Conservation (phyloP, 2,329 filamentous ascomycete species). For the Teratosphaeriaceae sp. region DNA sequence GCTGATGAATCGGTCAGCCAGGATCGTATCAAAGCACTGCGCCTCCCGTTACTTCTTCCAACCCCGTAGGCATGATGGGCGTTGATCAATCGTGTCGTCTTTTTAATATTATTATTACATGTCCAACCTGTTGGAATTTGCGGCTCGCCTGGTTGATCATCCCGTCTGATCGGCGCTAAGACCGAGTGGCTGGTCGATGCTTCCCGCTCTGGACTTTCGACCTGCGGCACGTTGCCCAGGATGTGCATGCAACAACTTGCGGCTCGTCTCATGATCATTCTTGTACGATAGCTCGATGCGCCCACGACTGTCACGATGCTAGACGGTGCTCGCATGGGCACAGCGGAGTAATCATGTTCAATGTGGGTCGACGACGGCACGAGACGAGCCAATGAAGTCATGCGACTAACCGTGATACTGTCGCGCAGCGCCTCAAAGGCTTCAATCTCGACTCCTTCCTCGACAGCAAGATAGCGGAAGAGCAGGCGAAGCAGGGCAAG, state of each 20-base stretch:
- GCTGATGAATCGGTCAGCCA: constrained; percentile 43
- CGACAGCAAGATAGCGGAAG: constrained; percentile 70
- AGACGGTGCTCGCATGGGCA: background rate
- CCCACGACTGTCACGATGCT: constrained; percentile 6
- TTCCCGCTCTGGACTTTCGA: background rate
- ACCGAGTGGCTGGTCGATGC: no score
- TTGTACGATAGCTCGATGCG: constrained; percentile 1
- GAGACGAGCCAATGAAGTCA: background rate
- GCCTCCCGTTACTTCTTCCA: constrained; percentile 42
- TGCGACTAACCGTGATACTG: constrained; percentile 3
- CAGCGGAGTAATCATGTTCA: constrained; percentile 20
- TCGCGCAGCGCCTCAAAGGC: constrained; percentile 26
- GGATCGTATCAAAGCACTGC: background rate
- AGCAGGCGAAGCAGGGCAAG: constrained; percentile 68
- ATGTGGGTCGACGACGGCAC: constrained; percentile 7
- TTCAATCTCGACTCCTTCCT: constrained; percentile 32
- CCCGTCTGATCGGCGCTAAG: no score
- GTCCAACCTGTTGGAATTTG: background rate
- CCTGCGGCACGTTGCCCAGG: no score
- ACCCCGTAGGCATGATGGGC: constrained; percentile 41
- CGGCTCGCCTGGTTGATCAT: background rate
- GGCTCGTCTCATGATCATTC: background rate
- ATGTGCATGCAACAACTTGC: background rate
- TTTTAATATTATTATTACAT: constrained; percentile 1
- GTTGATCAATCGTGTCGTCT: no score